Conservation (phyloP, 805 yeast species). For the Candida dajiaensis region DNA sequence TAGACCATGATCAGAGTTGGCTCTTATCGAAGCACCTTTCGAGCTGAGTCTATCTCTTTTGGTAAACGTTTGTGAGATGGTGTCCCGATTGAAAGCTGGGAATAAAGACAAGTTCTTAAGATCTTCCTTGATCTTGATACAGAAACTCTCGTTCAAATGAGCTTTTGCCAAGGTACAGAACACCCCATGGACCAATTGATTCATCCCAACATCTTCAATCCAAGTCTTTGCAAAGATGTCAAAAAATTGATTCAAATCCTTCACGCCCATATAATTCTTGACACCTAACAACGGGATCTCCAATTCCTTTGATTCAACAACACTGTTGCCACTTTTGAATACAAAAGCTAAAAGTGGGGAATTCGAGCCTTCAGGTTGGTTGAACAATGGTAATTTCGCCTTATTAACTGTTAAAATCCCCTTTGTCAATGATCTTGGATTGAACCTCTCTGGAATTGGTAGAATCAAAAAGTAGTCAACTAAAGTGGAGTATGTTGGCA, state of each 20-base stretch:
- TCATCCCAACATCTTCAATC: slow-evolving; percentile 28
- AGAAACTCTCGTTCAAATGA: slow-evolving; percentile 26
- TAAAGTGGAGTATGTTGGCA: slow-evolving; percentile 31
- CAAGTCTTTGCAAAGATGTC: slow-evolving; percentile 37
- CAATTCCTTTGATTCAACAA: slow-evolving; percentile 7
- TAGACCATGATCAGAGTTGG: neutral
- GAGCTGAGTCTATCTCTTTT: neutral
- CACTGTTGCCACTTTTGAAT: slow-evolving; percentile 24
- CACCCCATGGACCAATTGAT: slow-evolving; percentile 33
- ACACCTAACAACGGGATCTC: slow-evolving; percentile 10
- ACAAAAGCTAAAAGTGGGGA: slow-evolving; percentile 35
- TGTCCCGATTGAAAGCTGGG: slow-evolving; percentile 20
- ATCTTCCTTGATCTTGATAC: slow-evolving; percentile 32
- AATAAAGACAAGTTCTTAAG: slow-evolving; percentile 24
- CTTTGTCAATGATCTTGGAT: slow-evolving; percentile 8
- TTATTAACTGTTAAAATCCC: slow-evolving; percentile 7
- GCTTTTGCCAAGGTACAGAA: slow-evolving; percentile 35
- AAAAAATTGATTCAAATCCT: slow-evolving; percentile 26
- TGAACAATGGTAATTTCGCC: slow-evolving; percentile 24
- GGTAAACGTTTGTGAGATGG: neutral
- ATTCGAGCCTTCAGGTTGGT: slow-evolving; percentile 19
- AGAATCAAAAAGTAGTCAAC: slow-evolving; percentile 34
- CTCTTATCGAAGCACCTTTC: neutral
- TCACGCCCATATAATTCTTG: slow-evolving; percentile 2
- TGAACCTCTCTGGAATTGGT: slow-evolving; percentile 26